These are phyloP conservation scores for Dendrobium catenatum DNA, from an alignment of 106 monocot genomes.

Conservation along the genomic window DNA sequence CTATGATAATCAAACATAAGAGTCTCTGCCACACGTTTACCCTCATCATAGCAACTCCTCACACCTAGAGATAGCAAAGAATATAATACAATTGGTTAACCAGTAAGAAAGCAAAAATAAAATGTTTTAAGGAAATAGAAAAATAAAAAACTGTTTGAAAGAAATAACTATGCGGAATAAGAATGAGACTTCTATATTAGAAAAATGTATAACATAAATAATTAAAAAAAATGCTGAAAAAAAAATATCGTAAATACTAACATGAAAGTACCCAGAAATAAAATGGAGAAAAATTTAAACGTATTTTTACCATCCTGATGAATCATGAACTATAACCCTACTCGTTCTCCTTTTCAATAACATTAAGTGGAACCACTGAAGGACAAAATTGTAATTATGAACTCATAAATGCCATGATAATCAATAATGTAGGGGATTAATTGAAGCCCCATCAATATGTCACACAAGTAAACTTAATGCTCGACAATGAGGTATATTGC, in stretches of 20 bases:
- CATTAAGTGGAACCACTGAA: not conserved
- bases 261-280: not conserved
- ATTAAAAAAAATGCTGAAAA: not conserved
- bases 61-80: conserved; percentile 37
- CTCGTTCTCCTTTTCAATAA: not conserved
- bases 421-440: no score
- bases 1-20: conserved; percentile 79
- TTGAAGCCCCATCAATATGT: not conserved
- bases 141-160: not conserved
- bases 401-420: no score
- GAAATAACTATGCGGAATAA: not conserved
- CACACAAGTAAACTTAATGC: not conserved
- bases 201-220: not conserved
- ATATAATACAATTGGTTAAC: not conserved
- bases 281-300: not conserved
- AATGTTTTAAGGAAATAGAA: not conserved
- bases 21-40: conserved; percentile 75
- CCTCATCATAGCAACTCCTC: conserved; percentile 82
- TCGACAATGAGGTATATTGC: not conserved
- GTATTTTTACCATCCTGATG: not conserved
- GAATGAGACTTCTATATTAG: not conserved
- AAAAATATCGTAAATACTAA: not conserved
- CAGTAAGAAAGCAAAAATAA: not conserved
- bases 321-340: not conserved
- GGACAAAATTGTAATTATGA: no score